Conservation (phyloP, 2,329 filamentous ascomycete genomes). For the Stromatinia cepivora region DNA sequence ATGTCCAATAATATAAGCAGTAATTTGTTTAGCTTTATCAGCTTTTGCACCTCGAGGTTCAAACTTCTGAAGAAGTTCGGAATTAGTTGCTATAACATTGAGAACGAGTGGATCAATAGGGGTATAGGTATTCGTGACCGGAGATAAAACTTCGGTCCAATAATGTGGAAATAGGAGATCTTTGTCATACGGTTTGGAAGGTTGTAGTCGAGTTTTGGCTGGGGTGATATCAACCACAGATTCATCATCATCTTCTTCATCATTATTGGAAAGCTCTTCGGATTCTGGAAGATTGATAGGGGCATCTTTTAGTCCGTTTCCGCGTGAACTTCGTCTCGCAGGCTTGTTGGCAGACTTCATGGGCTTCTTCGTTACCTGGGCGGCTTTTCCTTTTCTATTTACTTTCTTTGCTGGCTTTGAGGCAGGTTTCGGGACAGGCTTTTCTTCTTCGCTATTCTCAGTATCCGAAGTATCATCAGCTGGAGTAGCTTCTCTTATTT, state of each 20-base stretch:
- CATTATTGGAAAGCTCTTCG: conserved; percentile 55
- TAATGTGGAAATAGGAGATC: conserved; percentile 86
- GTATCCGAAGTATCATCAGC: conserved; percentile 45
- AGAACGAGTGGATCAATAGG: conserved; percentile 74
- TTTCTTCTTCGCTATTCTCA: conserved; percentile 23
- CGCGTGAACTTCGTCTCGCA: conserved; percentile 32
- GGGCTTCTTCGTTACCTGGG: conserved; percentile 27
- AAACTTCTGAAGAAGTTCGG: conserved; percentile 71
- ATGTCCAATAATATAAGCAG: conserved; percentile 84
- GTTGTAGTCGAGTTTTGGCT: conserved; percentile 23
- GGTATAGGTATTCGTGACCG: conserved; percentile 74
- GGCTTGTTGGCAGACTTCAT: conserved; percentile 31
- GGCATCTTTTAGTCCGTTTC: conserved; percentile 38
- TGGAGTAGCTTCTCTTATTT: conserved; percentile 31
- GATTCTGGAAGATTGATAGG: conserved; percentile 50
- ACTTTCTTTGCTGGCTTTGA: conserved; percentile 30
- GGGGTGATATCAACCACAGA: conserved; percentile 56
- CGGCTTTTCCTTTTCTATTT: conserved; percentile 31
- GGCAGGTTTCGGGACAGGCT: conserved; percentile 16
- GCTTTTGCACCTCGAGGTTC: conserved; percentile 82
- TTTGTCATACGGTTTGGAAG: conserved; percentile 61
- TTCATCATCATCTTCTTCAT: conserved; percentile 47
- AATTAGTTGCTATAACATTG: conserved; percentile 66
- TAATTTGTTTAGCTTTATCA: conserved; percentile 83
- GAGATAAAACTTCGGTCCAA: conserved; percentile 88